Percentiles rank a stretch among this genome's conserved stretches.
Conservation (phyloP, 345 rosid species). For the Syzygium aqueum region DNA sequence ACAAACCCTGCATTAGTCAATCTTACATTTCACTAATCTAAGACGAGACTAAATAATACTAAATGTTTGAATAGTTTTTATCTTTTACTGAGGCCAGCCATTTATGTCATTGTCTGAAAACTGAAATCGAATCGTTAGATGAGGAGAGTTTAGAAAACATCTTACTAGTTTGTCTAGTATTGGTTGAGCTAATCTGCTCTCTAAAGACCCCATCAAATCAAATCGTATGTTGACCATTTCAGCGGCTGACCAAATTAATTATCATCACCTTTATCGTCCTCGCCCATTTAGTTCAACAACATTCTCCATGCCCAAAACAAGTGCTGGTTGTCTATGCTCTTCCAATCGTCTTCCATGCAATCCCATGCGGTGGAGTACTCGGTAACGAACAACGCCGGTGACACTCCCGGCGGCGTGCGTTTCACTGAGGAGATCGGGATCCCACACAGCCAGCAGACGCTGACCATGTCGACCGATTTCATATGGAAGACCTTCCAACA, state of each 20-base stretch:
- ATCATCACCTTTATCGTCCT: neutral
- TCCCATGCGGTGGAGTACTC: conserved; percentile 26
- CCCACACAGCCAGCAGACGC: conserved; percentile 11
- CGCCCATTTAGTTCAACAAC: neutral
- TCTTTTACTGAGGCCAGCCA: neutral
- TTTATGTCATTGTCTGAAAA: neutral
- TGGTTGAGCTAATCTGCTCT: too few relatives aligned
- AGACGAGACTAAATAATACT: neutral
- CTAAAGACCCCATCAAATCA: too few relatives aligned
- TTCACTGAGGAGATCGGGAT: conserved; percentile 22
- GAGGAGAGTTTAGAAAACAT: neutral
- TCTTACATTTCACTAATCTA: neutral
- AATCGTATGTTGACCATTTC: neutral
- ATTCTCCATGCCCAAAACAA: neutral
- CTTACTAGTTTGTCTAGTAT: neutral
- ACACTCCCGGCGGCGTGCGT: conserved; percentile 19
- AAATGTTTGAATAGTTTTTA: neutral
- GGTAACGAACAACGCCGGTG: conserved; percentile 19
- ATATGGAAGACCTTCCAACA: conserved; percentile 35
- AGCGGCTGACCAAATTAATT: neutral
- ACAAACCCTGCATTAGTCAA: neutral
- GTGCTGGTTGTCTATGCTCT: neutral
- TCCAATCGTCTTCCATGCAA: neutral
- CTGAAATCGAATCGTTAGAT: neutral
- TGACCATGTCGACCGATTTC: conserved; percentile 20